Conservation (phyloP, 1,284 basidiomycete species). For the Leccinum colubrinum region DNA sequence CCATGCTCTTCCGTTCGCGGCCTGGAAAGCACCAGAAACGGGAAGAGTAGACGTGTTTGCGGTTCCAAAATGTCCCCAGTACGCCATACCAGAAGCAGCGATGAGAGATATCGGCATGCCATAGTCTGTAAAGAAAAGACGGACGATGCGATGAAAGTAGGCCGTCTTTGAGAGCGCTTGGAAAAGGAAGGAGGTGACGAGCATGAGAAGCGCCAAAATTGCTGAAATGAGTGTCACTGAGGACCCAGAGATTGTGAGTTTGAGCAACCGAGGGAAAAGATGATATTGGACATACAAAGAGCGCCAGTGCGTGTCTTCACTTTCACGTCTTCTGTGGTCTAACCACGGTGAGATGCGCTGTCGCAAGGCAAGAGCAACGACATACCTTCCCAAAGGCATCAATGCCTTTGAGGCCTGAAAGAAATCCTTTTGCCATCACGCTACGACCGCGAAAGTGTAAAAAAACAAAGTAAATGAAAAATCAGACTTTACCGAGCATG, state of each 20-base stretch:
- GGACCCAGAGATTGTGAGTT: constrained; percentile 7
- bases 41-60: constrained; percentile 70
- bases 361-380: neutral
- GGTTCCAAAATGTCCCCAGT: constrained; percentile 78
- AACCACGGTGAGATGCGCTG: constrained; percentile 14
- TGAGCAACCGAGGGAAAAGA: neutral
- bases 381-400: constrained; percentile 98
- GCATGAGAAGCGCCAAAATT: constrained; percentile 76
- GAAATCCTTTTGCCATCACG: constrained; percentile 72
- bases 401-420: constrained; percentile 76
- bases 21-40: constrained; percentile 64
- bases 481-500: neutral
- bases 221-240: constrained; percentile 91
- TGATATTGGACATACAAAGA: constrained; percentile 57
- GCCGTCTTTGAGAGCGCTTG: constrained; percentile 59
- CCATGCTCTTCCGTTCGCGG: constrained; percentile 79
- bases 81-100: constrained; percentile 72
- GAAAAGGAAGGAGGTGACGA: constrained; percentile 73
- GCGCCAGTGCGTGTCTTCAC: constrained; percentile 94
- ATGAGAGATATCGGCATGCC: constrained; percentile 80
- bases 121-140: constrained; percentile 60
- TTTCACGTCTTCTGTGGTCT: constrained; percentile 98
- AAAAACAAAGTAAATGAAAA: constrained; percentile 15
- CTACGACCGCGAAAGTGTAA: constrained; percentile 32
- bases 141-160: constrained; percentile 70